Evolutionary conservation across 148 eudicot species (phyloP), one percentile per base, ranked within the genome.

Genomic region (Silene uniflora): DNA sequence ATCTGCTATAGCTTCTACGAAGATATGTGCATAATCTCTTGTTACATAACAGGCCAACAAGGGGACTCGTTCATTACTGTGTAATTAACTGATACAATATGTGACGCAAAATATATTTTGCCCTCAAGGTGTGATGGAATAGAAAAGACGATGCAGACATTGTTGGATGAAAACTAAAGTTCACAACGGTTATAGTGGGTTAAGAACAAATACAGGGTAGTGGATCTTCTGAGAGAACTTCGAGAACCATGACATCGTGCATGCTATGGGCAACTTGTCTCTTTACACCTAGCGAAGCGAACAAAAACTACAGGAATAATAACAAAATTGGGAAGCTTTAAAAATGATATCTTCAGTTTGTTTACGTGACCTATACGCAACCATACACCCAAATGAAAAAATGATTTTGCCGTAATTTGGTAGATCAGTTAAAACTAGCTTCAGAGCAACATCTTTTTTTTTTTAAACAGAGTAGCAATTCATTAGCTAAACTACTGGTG

Each of bases 331-430:
- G 32, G 21, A 46, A 27, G 59, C 32, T 46, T 47, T 47, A 19
- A 10, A 19, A 3, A 68, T 42, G 16, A 0, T 46, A 18, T 35
- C 19, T 42, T 69, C 32, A 46, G 32, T 21, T 22, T 47, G 59
- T 35, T 69, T 69, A 47, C 58, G 59, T 69, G 12, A 14, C 72
- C 72, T 21, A 69, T 10, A 69, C 58, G 72, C 72, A 46, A 69
- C 72, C 25, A 32, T 32, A 22, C 24, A 61, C 23, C 24, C 63
- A 60, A 60, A 13, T 60, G 23, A 6, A 60, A 60, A 12, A 60
- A n/a, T 21, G 24, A 60, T n/a, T 14, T 19, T 60, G 63, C 63
- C 21, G 3, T 65, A 16, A 65, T 29, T 35, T 32, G 27, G 24
- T 25, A 11, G 6, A 25, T 52, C 56, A 14, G 23, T 6, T 67